These are phyloP conservation scores for Quercus aquifolioides DNA, from an alignment of 306 rosid species.

Conservation along the genomic window DNA sequence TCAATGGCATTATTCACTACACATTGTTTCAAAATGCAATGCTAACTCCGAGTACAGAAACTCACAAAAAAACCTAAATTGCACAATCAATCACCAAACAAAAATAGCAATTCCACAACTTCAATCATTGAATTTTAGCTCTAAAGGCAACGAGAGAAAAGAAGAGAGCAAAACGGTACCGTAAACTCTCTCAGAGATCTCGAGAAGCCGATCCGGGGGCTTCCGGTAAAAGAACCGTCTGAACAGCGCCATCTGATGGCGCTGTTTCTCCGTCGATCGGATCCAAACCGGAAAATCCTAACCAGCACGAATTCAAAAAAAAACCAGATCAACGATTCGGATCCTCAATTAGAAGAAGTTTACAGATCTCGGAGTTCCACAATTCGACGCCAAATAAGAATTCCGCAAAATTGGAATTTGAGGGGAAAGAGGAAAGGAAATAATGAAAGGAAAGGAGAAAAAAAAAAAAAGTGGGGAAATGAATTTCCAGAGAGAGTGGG, in stretches of 20 bases:
- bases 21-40: slow-evolving; percentile 34
- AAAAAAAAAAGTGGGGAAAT: slow-evolving; percentile 9
- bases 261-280: slow-evolving; percentile 85
- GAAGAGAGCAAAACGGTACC: slow-evolving; percentile 36
- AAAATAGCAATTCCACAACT: slow-evolving; percentile 26
- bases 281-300: slow-evolving; percentile 73
- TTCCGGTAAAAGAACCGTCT: slow-evolving; percentile 87
- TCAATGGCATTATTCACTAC: slow-evolving; percentile 9
- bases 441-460: too few species aligned
- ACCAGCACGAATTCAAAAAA: slow-evolving; percentile 17
- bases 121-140: neutral
- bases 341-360: neutral
- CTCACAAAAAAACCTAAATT: neutral
- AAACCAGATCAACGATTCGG: slow-evolving; percentile 30
- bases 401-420: too few species aligned
- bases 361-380: slow-evolving; percentile 50
- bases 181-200: slow-evolving; percentile 95
- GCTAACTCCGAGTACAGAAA: slow-evolving; percentile 20
- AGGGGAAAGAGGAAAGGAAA: neutral
- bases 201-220: slow-evolving; percentile 99
- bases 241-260: slow-evolving; percentile 99
- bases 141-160: neutral
- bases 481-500: slow-evolving; percentile 21
- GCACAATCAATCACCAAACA: neutral
- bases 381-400: slow-evolving; percentile 12